Conservation (phyloP, 1,284 basidiomycete genomes). For the Pseudozyma sp. region DNA sequence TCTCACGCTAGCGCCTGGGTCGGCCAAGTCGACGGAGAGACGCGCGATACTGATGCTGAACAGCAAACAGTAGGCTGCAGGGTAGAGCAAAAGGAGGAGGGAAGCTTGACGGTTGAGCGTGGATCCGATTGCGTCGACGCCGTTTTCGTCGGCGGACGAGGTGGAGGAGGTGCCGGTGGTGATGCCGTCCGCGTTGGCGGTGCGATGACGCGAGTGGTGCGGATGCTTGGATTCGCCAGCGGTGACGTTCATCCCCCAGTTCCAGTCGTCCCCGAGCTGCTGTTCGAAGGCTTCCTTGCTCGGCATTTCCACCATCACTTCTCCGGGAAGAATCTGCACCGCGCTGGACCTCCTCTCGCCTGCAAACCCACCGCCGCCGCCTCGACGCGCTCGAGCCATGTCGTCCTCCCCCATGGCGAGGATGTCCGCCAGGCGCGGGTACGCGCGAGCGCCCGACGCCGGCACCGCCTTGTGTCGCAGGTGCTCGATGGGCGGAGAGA, state of each 20-base stretch:
- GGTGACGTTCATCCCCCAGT: constrained; percentile 57
- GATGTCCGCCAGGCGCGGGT: constrained; percentile 33
- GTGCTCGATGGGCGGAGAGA: constrained; percentile 57
- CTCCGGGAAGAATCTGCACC: constrained; percentile 40
- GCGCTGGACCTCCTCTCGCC: constrained; percentile 22
- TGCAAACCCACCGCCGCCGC: neutral
- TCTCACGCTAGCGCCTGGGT: constrained; percentile 16
- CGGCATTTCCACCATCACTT: constrained; percentile 44
- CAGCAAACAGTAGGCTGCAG: constrained; percentile 53
- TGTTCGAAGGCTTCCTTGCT: constrained; percentile 50
- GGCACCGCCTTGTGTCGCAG: constrained; percentile 44
- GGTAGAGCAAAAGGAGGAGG: constrained; percentile 57
- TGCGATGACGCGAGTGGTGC: neutral
- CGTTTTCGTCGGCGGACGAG: constrained; percentile 41
- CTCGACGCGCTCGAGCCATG: constrained; percentile 20
- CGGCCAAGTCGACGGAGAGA: constrained; percentile 47
- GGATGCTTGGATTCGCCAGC: neutral
- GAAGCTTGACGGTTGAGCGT: constrained; percentile 61
- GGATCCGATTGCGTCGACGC: constrained; percentile 58
- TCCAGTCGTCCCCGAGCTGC: constrained; percentile 47
- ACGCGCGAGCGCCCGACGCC: constrained; percentile 3
- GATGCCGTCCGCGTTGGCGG: constrained; percentile 5
- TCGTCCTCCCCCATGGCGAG: constrained; percentile 44
- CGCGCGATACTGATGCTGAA: constrained; percentile 59
- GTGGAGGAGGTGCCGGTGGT: constrained; percentile 31